Evolutionary conservation across 192 early-diverging fungal species (phyloP).

Genomic region (Coemansia sp.): DNA sequence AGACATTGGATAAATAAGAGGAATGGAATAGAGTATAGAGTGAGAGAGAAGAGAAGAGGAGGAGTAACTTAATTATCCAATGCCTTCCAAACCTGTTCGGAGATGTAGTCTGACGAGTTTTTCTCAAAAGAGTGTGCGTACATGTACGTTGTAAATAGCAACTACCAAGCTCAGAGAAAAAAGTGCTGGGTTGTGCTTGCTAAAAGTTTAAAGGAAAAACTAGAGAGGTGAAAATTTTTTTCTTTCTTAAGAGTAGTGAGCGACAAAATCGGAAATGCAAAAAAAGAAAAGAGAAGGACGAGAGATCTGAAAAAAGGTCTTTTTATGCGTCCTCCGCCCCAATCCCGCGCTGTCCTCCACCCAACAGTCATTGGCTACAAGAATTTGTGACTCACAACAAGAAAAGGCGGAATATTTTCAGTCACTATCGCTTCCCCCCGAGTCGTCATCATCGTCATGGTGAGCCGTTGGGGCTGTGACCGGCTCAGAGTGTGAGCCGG

Average conservation of each 20-base stretch:
- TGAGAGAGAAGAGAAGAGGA: constrained; percentile 15
- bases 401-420: background rate
- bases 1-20: constrained; percentile 27
- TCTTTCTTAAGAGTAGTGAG: background rate
- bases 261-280: constrained; percentile 7
- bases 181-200: background rate
- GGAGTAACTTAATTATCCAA: constrained; percentile 32
- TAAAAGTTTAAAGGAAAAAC: background rate
- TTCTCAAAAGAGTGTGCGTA: constrained; percentile 85
- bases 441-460: background rate
- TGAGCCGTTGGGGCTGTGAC: background rate
- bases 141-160: constrained; percentile 50
- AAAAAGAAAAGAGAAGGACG: background rate
- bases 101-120: constrained; percentile 88
- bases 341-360: background rate
- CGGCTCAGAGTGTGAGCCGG: constrained; percentile 10
- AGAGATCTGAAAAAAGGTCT: too few relatives aligned
- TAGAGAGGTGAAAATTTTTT: constrained; percentile 8
- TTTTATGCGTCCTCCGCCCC: background rate
- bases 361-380: background rate
- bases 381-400: constrained; percentile 17
- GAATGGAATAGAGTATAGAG: constrained; percentile 6
- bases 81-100: constrained; percentile 70
- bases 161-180: background rate
- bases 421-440: background rate